These are phyloP conservation scores for Crinitomyces ghanaensis DNA, from an alignment of 805 yeast species.

Conservation along the genomic window DNA sequence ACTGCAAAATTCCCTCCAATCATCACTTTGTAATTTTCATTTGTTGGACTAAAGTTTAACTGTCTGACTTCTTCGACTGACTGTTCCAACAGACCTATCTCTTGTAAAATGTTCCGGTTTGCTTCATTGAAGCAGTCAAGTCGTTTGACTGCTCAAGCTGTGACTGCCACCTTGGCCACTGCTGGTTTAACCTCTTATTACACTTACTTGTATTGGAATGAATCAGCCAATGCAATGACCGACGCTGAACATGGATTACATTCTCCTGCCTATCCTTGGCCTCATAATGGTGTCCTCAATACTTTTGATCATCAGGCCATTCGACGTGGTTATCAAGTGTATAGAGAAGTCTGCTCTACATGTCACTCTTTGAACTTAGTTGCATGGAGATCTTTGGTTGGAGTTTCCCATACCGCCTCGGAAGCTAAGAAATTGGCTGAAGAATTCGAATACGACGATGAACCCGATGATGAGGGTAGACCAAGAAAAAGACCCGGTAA, in stretches of 20 bases:
- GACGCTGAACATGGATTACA: constrained; percentile 99
- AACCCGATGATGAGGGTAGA: constrained; percentile 91
- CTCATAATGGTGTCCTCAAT: constrained; percentile 78
- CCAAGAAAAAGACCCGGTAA: constrained; percentile 98
- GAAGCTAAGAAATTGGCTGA: constrained; percentile 93
- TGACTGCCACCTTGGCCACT: constrained; percentile 46
- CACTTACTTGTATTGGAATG: constrained; percentile 70
- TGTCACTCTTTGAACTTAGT: constrained; percentile 95
- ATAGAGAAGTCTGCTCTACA: constrained; percentile 98
- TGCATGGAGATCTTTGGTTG: constrained; percentile 97
- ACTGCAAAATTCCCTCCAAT: too few relatives aligned
- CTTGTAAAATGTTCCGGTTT: too few relatives aligned
- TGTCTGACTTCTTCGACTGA: too few relatives aligned
- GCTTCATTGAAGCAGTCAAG: constrained; percentile 20
- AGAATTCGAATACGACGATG: constrained; percentile 95
- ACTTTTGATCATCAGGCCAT: constrained; percentile 90
- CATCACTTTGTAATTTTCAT: too few relatives aligned
- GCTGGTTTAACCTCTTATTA: constrained; percentile 75
- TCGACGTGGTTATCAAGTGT: constrained; percentile 98
- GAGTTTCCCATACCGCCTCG: constrained; percentile 82
- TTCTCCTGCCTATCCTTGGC: constrained; percentile 87
- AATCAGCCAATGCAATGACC: constrained; percentile 94
- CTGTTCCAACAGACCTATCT: too few relatives aligned
- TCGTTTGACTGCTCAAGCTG: constrained; percentile 29
- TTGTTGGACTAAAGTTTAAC: too few relatives aligned